phyloP scores from a whole-genome alignment of 371 early-diverging fungal genomes.

The Mucor lusitanicus region DNA sequence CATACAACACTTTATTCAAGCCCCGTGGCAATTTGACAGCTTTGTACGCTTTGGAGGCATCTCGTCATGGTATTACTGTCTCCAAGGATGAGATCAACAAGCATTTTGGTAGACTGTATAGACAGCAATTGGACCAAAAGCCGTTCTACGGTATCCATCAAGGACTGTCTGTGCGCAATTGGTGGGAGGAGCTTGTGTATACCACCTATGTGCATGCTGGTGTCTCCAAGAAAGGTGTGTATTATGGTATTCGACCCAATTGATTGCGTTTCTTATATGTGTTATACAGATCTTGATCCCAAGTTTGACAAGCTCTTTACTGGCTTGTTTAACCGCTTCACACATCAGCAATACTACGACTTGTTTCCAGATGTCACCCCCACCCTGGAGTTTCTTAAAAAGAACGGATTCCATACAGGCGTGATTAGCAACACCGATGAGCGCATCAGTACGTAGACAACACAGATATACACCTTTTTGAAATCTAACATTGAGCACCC shows the following conservation, averaged over 20 bases:
- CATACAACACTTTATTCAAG: slow-evolving; percentile 44
- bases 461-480: background rate
- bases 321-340: slow-evolving; percentile 34
- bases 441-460: slow-evolving; percentile 28
- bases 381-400: slow-evolving; percentile 26
- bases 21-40: slow-evolving; percentile 33
- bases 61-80: slow-evolving; percentile 28
- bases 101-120: slow-evolving; percentile 33
- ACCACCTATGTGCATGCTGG: slow-evolving; percentile 34
- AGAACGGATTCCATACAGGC: slow-evolving; percentile 34
- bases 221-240: slow-evolving; percentile 17
- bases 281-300: slow-evolving; percentile 25
- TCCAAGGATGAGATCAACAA: slow-evolving; percentile 21
- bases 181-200: slow-evolving; percentile 47
- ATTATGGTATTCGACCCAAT: slow-evolving; percentile 13
- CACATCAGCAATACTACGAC: slow-evolving; percentile 31
- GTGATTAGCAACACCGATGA: slow-evolving; percentile 48
- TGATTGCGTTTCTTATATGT: background rate
- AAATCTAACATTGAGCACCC: background rate
- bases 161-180: slow-evolving; percentile 26
- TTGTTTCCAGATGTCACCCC: slow-evolving; percentile 33
- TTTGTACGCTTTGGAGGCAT: slow-evolving; percentile 35
- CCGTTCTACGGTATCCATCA: slow-evolving; percentile 39
- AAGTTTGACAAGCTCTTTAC: slow-evolving; percentile 29
- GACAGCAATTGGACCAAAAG: slow-evolving; percentile 27